A percentile compares a stretch with the other conserved stretches of the same genome.
These are phyloP conservation scores for Alloascoidea africana DNA, from an alignment of 805 yeast species.

Conservation along the genomic window DNA sequence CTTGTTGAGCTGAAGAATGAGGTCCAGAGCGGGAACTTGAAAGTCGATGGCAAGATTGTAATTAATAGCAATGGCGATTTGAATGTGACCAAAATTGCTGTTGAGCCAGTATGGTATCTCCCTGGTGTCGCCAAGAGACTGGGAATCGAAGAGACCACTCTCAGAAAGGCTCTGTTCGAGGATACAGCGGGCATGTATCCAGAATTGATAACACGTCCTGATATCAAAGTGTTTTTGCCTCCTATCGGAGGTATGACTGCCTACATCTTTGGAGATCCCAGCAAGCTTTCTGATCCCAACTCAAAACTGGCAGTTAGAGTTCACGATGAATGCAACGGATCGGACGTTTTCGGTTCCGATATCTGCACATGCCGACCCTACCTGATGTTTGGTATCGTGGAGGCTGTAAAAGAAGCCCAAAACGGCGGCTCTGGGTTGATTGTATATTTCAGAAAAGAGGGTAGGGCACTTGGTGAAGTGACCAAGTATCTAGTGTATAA, in stretches of 20 bases:
- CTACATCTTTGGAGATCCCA: conserved; percentile 50
- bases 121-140: conserved; percentile 57
- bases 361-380: conserved; percentile 61
- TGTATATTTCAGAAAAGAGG: conserved; percentile 54
- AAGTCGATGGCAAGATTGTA: conserved; percentile 47
- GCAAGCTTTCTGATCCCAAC: conserved; percentile 32
- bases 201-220: conserved; percentile 52
- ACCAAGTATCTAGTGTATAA: conserved; percentile 56
- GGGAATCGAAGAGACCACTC: conserved; percentile 36
- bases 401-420: conserved; percentile 57
- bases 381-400: conserved; percentile 48
- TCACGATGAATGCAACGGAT: conserved; percentile 59
- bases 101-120: conserved; percentile 57
- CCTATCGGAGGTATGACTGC: conserved; percentile 59
- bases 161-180: conserved; percentile 46
- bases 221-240: conserved; percentile 48
- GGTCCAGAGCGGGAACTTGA: conserved; percentile 33
- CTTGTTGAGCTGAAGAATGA: conserved; percentile 42
- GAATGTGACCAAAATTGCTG: conserved; percentile 48
- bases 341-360: conserved; percentile 55
- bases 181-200: conserved; percentile 65
- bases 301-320: conserved; percentile 41
- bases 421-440: conserved; percentile 50
- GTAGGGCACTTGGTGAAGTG: conserved; percentile 57
- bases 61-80: conserved; percentile 45